Conservation (phyloP, 768 basidiomycete species). For the Lanmaoa rubissima region DNA sequence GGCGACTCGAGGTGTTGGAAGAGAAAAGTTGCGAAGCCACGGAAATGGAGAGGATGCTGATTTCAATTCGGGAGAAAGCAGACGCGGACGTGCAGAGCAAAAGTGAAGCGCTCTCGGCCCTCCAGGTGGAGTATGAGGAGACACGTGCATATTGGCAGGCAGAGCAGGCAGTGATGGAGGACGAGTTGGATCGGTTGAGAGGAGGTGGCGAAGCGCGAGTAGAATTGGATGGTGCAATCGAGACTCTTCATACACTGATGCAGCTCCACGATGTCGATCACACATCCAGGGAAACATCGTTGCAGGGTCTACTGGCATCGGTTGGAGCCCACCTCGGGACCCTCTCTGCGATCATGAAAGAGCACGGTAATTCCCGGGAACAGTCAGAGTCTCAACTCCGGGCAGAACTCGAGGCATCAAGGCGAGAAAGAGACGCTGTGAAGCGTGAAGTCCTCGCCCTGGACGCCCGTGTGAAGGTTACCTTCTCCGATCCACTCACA, state of each 20-base stretch:
- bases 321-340: slow-evolving; percentile 51
- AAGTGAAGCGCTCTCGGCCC: slow-evolving; percentile 36
- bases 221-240: slow-evolving; percentile 53
- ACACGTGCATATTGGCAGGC: slow-evolving; percentile 51
- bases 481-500: background rate
- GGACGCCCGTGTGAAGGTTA: slow-evolving; percentile 41
- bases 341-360: slow-evolving; percentile 45
- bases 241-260: slow-evolving; percentile 49
- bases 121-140: slow-evolving; percentile 41
- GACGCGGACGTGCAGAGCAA: slow-evolving; percentile 42
- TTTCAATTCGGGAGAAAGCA: slow-evolving; percentile 34
- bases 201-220: slow-evolving; percentile 38
- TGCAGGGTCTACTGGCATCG: slow-evolving; percentile 48
- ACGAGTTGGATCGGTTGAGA: slow-evolving; percentile 47
- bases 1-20: slow-evolving; percentile 44
- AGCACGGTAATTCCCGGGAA: slow-evolving; percentile 40
- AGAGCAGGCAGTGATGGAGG: slow-evolving; percentile 48
- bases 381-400: slow-evolving; percentile 55
- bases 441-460: slow-evolving; percentile 40
- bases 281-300: slow-evolving; percentile 44
- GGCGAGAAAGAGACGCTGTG: slow-evolving; percentile 51
- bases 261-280: slow-evolving; percentile 57
- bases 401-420: slow-evolving; percentile 52
- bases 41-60: slow-evolving; percentile 40
- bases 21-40: slow-evolving; percentile 40